phyloP scores from a whole-genome alignment of 208 protist genomes.

The Leishmania lainsoni region DNA sequence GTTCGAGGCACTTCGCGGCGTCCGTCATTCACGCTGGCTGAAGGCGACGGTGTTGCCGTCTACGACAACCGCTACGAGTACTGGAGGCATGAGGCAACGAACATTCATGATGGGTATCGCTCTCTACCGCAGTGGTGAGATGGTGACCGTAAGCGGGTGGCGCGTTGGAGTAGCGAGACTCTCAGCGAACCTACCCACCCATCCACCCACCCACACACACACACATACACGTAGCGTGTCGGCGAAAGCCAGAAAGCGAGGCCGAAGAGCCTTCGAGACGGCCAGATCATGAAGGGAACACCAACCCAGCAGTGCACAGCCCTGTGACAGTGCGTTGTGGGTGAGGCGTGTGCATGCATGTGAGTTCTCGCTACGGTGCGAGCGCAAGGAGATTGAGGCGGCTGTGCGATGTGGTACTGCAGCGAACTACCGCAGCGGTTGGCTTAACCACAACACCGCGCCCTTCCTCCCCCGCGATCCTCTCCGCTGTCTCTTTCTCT shows the following conservation, averaged over 20 bases:
- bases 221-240: no score
- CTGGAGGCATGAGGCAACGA: not conserved
- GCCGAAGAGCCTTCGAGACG: no score
- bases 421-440: not conserved
- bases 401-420: not conserved
- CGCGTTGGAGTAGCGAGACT: not conserved
- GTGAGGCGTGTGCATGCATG: not conserved
- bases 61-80: conserved; percentile 8
- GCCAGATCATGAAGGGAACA: no score
- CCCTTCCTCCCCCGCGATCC: no score
- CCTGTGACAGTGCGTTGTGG: not conserved
- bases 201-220: not conserved
- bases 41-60: conserved; percentile 4
- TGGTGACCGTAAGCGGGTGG: not conserved
- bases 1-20: not conserved
- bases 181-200: no score
- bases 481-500: not conserved
- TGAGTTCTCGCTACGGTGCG: not conserved
- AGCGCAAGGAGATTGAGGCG: not conserved
- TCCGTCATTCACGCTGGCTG: not conserved
- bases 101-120: conserved; percentile 1
- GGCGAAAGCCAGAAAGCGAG: no score
- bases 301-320: no score
- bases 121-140: not conserved
- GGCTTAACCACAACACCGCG: no score